Conservation (phyloP, 352 stramenopile species). For the Aphanomyces euteiches region DNA sequence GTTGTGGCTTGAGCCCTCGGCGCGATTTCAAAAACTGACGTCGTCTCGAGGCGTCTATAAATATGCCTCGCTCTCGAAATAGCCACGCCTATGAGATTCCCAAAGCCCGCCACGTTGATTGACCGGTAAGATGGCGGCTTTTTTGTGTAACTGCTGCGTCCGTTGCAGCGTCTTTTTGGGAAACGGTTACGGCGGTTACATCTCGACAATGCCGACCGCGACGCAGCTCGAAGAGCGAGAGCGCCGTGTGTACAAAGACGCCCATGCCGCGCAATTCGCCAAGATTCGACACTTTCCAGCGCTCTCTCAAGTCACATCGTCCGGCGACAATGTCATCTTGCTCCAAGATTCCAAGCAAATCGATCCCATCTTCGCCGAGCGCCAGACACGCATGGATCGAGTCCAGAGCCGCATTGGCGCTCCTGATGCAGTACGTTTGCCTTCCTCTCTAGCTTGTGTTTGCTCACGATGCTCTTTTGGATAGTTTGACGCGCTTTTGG, state of each 20-base stretch:
- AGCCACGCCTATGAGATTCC: neutral
- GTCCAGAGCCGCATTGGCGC: neutral
- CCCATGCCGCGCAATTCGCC: slow-evolving; percentile 16
- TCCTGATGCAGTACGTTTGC: neutral
- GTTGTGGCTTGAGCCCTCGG: neutral
- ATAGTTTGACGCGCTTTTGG: slow-evolving; percentile 18
- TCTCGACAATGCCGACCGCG: neutral
- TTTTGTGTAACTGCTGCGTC: neutral
- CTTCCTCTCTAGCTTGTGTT: too few species aligned
- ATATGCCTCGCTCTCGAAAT: neutral
- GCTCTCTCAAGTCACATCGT: slow-evolving; percentile 3
- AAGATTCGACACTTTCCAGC: slow-evolving; percentile 25
- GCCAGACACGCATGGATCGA: neutral
- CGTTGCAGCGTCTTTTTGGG: neutral
- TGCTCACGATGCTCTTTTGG: neutral
- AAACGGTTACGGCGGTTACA: too few species aligned
- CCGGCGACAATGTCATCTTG: slow-evolving; percentile 22
- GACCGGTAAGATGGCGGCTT: neutral
- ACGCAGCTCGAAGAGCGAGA: slow-evolving; percentile 16
- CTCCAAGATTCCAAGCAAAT: slow-evolving; percentile 1
- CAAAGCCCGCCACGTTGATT: too few species aligned
- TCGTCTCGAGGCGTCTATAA: neutral
- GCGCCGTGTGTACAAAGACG: slow-evolving; percentile 24
- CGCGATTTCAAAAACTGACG: neutral
- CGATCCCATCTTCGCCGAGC: neutral